phyloP scores from a whole-genome alignment of 169 alveolate species.

The Perkinsus chesapeaki region DNA sequence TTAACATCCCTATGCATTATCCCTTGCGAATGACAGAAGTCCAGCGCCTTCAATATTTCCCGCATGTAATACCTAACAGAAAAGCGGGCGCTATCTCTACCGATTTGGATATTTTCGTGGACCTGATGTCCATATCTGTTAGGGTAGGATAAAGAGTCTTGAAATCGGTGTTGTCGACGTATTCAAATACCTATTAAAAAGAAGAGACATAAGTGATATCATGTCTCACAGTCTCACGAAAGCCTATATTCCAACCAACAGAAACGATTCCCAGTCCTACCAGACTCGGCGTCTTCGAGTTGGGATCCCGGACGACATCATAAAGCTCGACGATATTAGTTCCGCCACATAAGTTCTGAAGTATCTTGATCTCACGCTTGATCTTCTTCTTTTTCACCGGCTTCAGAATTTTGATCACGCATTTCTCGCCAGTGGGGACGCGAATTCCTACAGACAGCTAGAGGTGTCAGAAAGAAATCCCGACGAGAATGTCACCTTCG shows the following conservation, averaged over 20 bases:
- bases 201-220: neutral
- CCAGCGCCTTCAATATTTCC: conserved; percentile 74
- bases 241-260: neutral
- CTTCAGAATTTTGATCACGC: conserved; percentile 89
- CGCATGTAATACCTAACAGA: conserved; percentile 11
- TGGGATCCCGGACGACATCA: conserved; percentile 94
- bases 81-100: neutral
- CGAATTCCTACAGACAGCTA: neutral
- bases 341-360: conserved; percentile 88
- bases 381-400: conserved; percentile 95
- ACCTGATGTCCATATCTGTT: conserved; percentile 86
- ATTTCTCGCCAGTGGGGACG: conserved; percentile 52
- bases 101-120: neutral
- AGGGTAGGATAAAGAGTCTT: conserved; percentile 86
- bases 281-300: conserved; percentile 88
- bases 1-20: conserved; percentile 95
- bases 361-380: conserved; percentile 91
- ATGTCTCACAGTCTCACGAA: no score
- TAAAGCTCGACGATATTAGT: conserved; percentile 84
- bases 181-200: conserved; percentile 56
- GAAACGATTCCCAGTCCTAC: conserved; percentile 18
- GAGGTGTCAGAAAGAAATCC: neutral
- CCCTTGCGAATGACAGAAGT: conserved; percentile 96
- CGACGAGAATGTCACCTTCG: conserved; percentile 70
- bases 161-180: conserved; percentile 78